Evolutionary conservation across 2,329 filamentous ascomycete species (phyloP), one percentile per base, ranked within the genome.

Genomic region (Aspergillus thermomutatus): DNA sequence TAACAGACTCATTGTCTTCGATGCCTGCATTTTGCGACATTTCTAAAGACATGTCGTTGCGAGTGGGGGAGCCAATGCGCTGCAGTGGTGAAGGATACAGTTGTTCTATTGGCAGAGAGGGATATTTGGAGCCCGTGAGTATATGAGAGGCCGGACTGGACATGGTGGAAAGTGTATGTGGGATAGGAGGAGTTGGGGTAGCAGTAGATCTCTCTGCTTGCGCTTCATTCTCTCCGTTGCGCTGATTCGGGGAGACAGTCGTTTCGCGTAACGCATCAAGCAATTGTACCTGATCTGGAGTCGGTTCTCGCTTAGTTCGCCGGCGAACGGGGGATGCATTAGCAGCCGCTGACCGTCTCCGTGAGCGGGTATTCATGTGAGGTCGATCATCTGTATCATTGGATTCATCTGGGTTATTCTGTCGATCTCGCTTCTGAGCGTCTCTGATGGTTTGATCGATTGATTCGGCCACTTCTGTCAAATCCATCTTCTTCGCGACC

Each of bases 111-210:
- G 62, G 59, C 27, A 62, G 58, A 23, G 57, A 51, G 14, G 59
- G 57, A 46, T 66, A 52, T 45, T 55, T 55, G 11, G 63, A 59
- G 28, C 58, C 59, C 1, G 59, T 54, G n/a, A 66, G 65, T n/a
- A 65, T 62, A 11, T 66, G 58, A 14, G 61, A 61, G 3, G 58
- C 62, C 9, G 71, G 63, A 50, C 68, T 72, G 4, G 72, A 70
- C 17, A 65, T 65, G 2, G 69, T 67, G 9, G 72, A 73, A 28
- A 74, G 65, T 8, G 66, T 66, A 43, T 65, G 69, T 19, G 65
- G 70, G 49, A 73, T 54, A 26, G 72, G 72, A 37, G 72, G 72
- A 7, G 71, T 65, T 7, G 72, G 72, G 5, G 72, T 74, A 2
- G 65, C 58, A 27, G 70, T 72, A 26, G 69, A 72, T 21, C 49